Percentiles rank a stretch among this genome's conserved stretches.
These are phyloP conservation scores for Mimosa bimucronata DNA, from an alignment of 306 rosid species.

Conservation along the genomic window DNA sequence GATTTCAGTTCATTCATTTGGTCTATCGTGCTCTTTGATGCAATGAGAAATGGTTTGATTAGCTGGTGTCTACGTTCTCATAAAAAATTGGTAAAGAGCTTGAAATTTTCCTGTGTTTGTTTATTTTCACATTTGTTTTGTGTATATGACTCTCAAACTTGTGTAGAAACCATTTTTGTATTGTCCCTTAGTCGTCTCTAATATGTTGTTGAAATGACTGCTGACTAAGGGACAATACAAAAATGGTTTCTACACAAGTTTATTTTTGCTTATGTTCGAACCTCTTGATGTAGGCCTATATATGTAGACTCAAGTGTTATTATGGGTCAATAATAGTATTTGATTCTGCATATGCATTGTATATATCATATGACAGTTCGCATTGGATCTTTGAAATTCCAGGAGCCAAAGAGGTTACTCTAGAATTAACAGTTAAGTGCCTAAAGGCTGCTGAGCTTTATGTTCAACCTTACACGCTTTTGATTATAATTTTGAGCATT, in stretches of 20 bases:
- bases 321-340: constrained; percentile 62
- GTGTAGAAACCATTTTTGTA: too few relatives aligned
- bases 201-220: too few relatives aligned
- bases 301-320: constrained; percentile 58
- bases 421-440: too few relatives aligned
- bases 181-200: too few relatives aligned
- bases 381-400: too few relatives aligned
- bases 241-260: too few relatives aligned
- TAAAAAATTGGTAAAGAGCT: not conserved
- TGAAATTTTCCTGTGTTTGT: not conserved
- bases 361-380: too few relatives aligned
- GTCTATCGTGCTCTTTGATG: constrained; percentile 10
- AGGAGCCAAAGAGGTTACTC: too few relatives aligned
- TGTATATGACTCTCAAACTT: not conserved
- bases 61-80: not conserved
- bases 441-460: too few relatives aligned
- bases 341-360: constrained; percentile 75
- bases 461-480: too few relatives aligned
- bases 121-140: not conserved
- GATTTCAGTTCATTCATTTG: not conserved
- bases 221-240: too few relatives aligned
- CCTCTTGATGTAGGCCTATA: constrained; percentile 44
- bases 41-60: constrained; percentile 15
- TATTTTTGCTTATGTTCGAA: not conserved
- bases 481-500: too few relatives aligned